These are phyloP conservation scores for Coelastrella sp. DNA, from an alignment of 139 green algal species.

Conservation along the genomic window DNA sequence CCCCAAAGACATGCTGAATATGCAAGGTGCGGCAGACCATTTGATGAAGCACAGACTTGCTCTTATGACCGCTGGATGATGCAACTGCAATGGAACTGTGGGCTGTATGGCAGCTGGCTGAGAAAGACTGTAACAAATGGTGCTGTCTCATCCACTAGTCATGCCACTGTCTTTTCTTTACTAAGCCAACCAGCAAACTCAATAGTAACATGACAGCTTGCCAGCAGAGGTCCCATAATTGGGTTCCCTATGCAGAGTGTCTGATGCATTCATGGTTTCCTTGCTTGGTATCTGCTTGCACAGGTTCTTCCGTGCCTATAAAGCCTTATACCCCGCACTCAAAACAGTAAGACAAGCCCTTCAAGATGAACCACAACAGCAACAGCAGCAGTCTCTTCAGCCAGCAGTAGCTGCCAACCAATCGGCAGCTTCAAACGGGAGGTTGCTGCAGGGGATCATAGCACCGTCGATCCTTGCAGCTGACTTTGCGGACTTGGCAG, in stretches of 20 bases:
- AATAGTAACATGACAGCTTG: too few species aligned
- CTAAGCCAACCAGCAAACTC: too few species aligned
- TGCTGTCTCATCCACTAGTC: too few species aligned
- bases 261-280: background rate
- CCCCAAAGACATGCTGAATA: slow-evolving; percentile 59
- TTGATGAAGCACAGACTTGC: too few species aligned
- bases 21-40: background rate
- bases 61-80: too few species aligned
- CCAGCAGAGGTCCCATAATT: too few species aligned
- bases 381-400: slow-evolving; percentile 33
- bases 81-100: too few species aligned
- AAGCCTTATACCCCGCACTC: slow-evolving; percentile 73
- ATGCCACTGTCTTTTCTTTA: too few species aligned
- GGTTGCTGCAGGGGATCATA: slow-evolving; percentile 57
- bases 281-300: too few species aligned
- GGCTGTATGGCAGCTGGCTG: too few species aligned
- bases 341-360: slow-evolving; percentile 45
- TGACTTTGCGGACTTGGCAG: slow-evolving; percentile 85
- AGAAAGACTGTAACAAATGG: too few species aligned
- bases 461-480: slow-evolving; percentile 86
- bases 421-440: background rate
- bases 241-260: too few species aligned
- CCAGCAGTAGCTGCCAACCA: background rate
- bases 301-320: slow-evolving; percentile 63
- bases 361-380: slow-evolving; percentile 35